Percentiles rank a stretch among this genome's conserved stretches.
phyloP scores from a whole-genome alignment of 2,329 filamentous ascomycete genomes.

The Cladophialophora exuberans region DNA sequence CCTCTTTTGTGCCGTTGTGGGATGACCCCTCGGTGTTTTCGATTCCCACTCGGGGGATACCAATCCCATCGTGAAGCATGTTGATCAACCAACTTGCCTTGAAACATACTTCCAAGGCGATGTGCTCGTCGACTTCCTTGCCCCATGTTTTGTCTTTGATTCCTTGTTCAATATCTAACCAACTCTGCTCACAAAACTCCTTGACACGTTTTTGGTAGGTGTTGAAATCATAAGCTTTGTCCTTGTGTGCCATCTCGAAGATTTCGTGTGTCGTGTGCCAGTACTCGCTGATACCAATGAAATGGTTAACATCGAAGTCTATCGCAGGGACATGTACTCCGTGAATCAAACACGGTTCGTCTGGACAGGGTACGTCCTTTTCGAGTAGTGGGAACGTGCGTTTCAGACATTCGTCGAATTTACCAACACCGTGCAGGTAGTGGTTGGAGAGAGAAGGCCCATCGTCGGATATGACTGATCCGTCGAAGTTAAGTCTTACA shows the following conservation, averaged over 20 bases:
- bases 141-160: slow-evolving; percentile 70
- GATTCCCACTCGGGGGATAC: slow-evolving; percentile 81
- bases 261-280: slow-evolving; percentile 98
- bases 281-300: slow-evolving; percentile 96
- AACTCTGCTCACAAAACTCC: slow-evolving; percentile 82
- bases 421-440: slow-evolving; percentile 79
- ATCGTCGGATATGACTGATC: slow-evolving; percentile 55
- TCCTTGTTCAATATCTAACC: slow-evolving; percentile 72
- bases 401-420: slow-evolving; percentile 81
- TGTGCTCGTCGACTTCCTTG: slow-evolving; percentile 72
- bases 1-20: slow-evolving; percentile 73
- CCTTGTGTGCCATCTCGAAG: slow-evolving; percentile 75
- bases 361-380: slow-evolving; percentile 82
- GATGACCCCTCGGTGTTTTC: slow-evolving; percentile 62
- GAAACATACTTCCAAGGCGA: slow-evolving; percentile 88
- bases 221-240: slow-evolving; percentile 83
- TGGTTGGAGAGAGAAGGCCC: slow-evolving; percentile 33
- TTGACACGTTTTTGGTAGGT: slow-evolving; percentile 85
- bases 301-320: slow-evolving; percentile 96
- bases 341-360: slow-evolving; percentile 85
- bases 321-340: slow-evolving; percentile 92
- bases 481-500: slow-evolving; percentile 73
- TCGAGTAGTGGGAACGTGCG: slow-evolving; percentile 84
- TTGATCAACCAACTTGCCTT: slow-evolving; percentile 99
- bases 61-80: slow-evolving; percentile 92